Base-by-base conservation (phyloP, 1,139 yeast species). In the Pichiaceae sp. region DNA sequence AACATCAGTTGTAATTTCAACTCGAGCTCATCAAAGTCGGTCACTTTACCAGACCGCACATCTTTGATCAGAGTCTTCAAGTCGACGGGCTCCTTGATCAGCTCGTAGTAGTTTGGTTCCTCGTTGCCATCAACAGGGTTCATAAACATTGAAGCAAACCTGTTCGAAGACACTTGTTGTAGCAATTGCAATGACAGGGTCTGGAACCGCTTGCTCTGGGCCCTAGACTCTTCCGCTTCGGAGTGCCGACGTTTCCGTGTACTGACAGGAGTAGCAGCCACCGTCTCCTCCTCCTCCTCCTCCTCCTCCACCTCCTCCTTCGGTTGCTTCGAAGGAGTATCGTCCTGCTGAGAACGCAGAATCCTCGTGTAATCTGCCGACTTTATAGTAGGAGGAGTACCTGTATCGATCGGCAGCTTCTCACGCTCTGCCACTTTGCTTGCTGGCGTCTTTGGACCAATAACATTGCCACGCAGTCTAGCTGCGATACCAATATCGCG, bases 1-100 rank as follows among this genome's bases (percentile, higher is more conserved):
- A 80, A 81, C 93, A 84, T 82, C 38, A 78, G 62, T 64, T 78
- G 71, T 29, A 84, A 63, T 43, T 80, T 85, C 39, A 82, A 64
- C 49, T 83, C 87, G 20, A 84, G 60, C 40, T 78, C 77, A 20
- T 56, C 61, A 7, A 61, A 57, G 20, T 54, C 53, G 36, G 70
- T 66, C 31, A 83, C 70, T 46, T 68, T 66, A 1, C 75, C 77
- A 39, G 75, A 77, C 46, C 78, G 78, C 24, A 82, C 68, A 43
- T 67, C 66, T 34, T 69, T 67, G 42, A 72, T 64, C 33, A 84
- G 74, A 4, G 75, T 72, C 48, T 81, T 78, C 46, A 84, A 59
- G 53, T 83, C 91, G 20, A 73, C 70, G 0, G 94, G 93, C 31
- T 70, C 66, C 46, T 72, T 66, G 15, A 84, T 72, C 27, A 81